Percentiles rank a stretch among this genome's conserved stretches.
Conservation (phyloP, 768 basidiomycete genomes). For the Amanita polypyramis region DNA sequence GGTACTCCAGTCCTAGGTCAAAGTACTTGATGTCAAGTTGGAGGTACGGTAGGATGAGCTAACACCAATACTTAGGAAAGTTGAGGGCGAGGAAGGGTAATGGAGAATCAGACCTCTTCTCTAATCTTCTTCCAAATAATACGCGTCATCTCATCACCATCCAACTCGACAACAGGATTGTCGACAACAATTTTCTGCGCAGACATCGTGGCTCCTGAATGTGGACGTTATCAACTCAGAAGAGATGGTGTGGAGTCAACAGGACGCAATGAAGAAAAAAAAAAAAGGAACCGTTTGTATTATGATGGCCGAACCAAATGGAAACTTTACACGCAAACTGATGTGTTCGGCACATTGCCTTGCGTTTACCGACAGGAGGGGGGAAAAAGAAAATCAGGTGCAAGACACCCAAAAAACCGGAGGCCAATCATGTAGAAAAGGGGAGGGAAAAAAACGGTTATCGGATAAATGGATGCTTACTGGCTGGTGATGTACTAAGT, state of each 20-base stretch:
- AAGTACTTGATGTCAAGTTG: conserved; percentile 97
- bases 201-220: conserved; percentile 1
- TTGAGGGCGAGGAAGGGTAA: neutral
- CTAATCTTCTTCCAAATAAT: conserved; percentile 99
- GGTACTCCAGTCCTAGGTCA: conserved; percentile 90
- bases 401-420: neutral
- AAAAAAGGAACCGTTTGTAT: too few relatives aligned
- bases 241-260: neutral
- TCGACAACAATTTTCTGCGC: conserved; percentile 68
- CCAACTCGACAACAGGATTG: conserved; percentile 90
- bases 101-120: conserved; percentile 60
- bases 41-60: conserved; percentile 94
- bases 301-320: too few relatives aligned
- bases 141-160: conserved; percentile 98
- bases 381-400: neutral
- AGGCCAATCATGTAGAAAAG: neutral
- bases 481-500: neutral
- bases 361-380: neutral
- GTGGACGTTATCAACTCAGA: neutral
- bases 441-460: neutral
- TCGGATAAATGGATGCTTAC: neutral
- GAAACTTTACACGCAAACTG: too few relatives aligned
- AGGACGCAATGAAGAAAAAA: too few relatives aligned
- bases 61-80: conserved; percentile 7
- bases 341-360: neutral